Percentiles rank a stretch among this genome's conserved stretches.
These are phyloP conservation scores for Apophysomyces variabilis DNA, from an alignment of 371 early-diverging fungal genomes.

Conservation along the genomic window DNA sequence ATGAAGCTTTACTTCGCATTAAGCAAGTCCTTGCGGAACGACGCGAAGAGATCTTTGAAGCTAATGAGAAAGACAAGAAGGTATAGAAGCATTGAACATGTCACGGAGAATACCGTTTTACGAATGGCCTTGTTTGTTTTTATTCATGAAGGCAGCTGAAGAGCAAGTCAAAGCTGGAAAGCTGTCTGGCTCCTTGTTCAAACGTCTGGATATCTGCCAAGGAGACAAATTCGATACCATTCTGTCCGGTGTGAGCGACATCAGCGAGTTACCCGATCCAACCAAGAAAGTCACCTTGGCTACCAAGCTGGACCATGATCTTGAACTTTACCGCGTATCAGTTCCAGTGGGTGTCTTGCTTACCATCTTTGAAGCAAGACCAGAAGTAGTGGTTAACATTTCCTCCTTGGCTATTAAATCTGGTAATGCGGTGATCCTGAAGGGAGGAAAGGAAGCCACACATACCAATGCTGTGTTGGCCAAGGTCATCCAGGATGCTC, in stretches of 20 bases:
- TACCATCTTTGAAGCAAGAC: constrained; percentile 97
- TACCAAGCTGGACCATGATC: constrained; percentile 76
- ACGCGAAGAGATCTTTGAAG: constrained; percentile 74
- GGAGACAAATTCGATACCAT: constrained; percentile 85
- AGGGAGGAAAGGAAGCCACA: constrained; percentile 89
- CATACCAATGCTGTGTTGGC: constrained; percentile 82
- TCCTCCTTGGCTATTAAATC: constrained; percentile 95
- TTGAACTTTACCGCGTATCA: constrained; percentile 87
- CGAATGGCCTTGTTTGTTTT: not conserved
- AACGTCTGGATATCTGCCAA: constrained; percentile 90
- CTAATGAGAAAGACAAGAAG: constrained; percentile 84
- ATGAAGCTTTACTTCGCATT: constrained; percentile 76
- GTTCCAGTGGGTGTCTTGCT: constrained; percentile 95
- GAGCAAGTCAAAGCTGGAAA: constrained; percentile 76
- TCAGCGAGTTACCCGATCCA: constrained; percentile 86
- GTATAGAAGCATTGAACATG: constrained; percentile 32
- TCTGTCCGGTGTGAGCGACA: constrained; percentile 88
- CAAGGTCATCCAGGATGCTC: constrained; percentile 77
- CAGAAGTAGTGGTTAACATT: constrained; percentile 98
- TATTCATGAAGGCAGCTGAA: constrained; percentile 55
- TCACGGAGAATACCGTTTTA: not conserved
- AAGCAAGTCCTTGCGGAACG: constrained; percentile 71
- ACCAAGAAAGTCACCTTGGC: constrained; percentile 80
- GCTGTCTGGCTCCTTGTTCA: constrained; percentile 79
- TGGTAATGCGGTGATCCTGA: constrained; percentile 95